Conservation (phyloP, 1,139 yeast genomes). For the Suhomyces wounanorum region DNA sequence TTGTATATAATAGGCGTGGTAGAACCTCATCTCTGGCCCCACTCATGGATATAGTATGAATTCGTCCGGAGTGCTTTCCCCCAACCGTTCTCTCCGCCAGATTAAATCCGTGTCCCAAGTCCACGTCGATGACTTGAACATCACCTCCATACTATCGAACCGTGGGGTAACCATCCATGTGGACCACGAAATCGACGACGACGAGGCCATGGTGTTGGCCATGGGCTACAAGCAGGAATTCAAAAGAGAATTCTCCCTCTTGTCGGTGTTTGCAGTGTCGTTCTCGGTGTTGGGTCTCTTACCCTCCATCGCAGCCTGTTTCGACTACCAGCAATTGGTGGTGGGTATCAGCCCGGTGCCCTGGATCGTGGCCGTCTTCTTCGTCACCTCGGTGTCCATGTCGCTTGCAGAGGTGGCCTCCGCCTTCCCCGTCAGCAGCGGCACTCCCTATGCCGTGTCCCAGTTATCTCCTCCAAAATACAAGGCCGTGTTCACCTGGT, state of each 20-base stretch:
- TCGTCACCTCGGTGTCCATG: constrained; percentile 52
- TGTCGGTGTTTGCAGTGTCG: constrained; percentile 67
- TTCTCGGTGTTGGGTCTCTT: constrained; percentile 72
- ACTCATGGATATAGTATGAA: background rate
- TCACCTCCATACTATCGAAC: constrained; percentile 45
- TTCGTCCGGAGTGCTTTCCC: constrained; percentile 3
- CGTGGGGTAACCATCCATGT: constrained; percentile 41
- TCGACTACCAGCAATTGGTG: constrained; percentile 54
- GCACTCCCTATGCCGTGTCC: constrained; percentile 51
- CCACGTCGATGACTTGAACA: constrained; percentile 41
- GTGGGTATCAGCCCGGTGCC: constrained; percentile 57
- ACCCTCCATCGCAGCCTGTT: constrained; percentile 67
- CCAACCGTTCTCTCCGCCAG: constrained; percentile 7
- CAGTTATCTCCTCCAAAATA: constrained; percentile 57
- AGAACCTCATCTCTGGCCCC: background rate
- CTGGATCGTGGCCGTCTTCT: constrained; percentile 53
- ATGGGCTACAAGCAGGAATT: constrained; percentile 77
- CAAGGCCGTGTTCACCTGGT: constrained; percentile 52
- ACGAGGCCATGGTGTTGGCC: constrained; percentile 60
- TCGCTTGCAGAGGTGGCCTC: constrained; percentile 51
- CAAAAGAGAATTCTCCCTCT: constrained; percentile 64
- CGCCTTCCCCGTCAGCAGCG: constrained; percentile 52
- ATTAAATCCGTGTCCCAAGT: constrained; percentile 30
- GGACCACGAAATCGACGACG: constrained; percentile 49
- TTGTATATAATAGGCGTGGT: background rate